Evolutionary conservation across 2,329 filamentous ascomycete species (phyloP).

Genomic region (Fusarium subglutinans): DNA sequence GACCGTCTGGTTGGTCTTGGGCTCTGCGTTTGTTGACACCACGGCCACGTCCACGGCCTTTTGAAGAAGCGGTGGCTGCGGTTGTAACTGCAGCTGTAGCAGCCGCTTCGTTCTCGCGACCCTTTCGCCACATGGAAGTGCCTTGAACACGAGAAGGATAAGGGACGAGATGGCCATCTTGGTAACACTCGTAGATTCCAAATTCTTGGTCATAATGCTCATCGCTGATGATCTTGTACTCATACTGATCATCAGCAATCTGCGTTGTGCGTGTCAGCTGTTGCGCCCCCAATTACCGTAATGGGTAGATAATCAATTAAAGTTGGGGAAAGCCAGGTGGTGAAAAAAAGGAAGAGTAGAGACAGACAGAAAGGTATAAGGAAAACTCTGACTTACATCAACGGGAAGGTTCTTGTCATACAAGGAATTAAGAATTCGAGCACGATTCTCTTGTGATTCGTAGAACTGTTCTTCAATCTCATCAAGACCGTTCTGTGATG

Average conservation of each 20-base stretch:
- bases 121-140: constrained; percentile 54
- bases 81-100: constrained; percentile 45
- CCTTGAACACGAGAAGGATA: constrained; percentile 56
- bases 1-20: constrained; percentile 59
- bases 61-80: constrained; percentile 41
- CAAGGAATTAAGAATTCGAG: constrained; percentile 57
- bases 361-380: constrained; percentile 13
- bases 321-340: constrained; percentile 33
- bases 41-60: constrained; percentile 46
- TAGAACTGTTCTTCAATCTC: constrained; percentile 54
- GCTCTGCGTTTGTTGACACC: constrained; percentile 60
- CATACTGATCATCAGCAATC: constrained; percentile 56
- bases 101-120: constrained; percentile 50
- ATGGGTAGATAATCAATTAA: constrained; percentile 7
- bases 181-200: constrained; percentile 53
- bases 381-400: constrained; percentile 55
- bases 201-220: constrained; percentile 55
- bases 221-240: constrained; percentile 57
- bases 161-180: constrained; percentile 55
- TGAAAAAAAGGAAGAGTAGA: constrained; percentile 10
- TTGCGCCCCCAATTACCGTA: constrained; percentile 13
- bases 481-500: constrained; percentile 49
- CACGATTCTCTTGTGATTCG: constrained; percentile 57
- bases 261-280: constrained; percentile 39
- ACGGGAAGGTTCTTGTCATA: constrained; percentile 56